Percentiles rank a stretch among this genome's conserved stretches.
Conservation (phyloP, 2,329 filamentous ascomycete species). For the Scedosporium boydii region DNA sequence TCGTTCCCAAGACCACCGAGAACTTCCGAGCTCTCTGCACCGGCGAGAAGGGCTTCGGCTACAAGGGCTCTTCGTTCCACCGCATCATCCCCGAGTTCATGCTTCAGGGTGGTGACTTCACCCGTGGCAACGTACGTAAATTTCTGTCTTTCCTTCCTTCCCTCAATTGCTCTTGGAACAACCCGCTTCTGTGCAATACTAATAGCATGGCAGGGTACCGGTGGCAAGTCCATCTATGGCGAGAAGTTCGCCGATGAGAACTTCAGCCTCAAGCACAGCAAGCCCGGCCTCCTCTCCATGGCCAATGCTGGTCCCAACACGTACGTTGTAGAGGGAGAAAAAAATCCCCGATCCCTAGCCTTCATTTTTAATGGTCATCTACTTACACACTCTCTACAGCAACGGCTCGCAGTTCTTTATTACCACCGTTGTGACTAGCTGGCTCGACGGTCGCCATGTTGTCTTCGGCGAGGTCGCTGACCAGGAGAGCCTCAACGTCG, state of each 20-base stretch:
- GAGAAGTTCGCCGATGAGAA: constrained; percentile 94
- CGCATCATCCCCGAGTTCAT: constrained; percentile 90
- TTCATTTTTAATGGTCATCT: constrained; percentile 10
- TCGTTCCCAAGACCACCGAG: constrained; percentile 77
- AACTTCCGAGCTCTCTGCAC: constrained; percentile 85
- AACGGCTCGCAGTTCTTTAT: constrained; percentile 99
- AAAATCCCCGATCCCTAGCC: neutral
- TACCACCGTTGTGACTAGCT: constrained; percentile 83
- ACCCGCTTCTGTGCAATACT: neutral
- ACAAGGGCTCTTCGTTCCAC: constrained; percentile 79
- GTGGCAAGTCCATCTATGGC: constrained; percentile 89
- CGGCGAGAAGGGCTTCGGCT: constrained; percentile 71
- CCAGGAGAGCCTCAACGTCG: constrained; percentile 36
- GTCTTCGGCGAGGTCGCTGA: constrained; percentile 69
- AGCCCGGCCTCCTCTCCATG: constrained; percentile 81
- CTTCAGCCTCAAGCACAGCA: constrained; percentile 66
- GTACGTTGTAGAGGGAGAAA: constrained; percentile 30
- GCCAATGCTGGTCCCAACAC: constrained; percentile 94
- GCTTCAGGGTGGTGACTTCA: constrained; percentile 95
- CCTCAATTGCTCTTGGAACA: neutral
- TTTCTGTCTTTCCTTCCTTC: neutral
- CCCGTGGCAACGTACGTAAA: constrained; percentile 70
- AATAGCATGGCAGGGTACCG: constrained; percentile 56
- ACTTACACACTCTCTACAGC: constrained; percentile 43
- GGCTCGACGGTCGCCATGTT: constrained; percentile 76